Evolutionary conservation across 2,329 filamentous ascomycete genomes (phyloP).

Genomic region (Metarhizium robertsii): DNA sequence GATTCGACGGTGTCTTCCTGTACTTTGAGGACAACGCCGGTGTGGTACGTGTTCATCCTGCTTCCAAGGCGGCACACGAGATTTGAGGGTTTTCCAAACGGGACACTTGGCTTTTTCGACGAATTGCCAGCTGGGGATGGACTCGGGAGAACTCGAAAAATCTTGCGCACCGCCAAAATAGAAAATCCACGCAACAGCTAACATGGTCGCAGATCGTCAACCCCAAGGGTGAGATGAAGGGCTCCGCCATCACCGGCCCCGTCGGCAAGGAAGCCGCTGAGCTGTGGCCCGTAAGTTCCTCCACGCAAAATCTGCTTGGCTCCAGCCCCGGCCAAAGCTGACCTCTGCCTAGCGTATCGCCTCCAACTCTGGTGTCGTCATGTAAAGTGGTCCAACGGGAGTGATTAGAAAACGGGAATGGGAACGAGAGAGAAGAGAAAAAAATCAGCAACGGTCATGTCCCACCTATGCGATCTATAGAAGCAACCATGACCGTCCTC

Average conservation of each 20-base stretch:
- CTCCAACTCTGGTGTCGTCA: conserved; percentile 99
- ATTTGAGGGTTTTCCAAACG: background rate
- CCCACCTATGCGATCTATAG: conserved; percentile 23
- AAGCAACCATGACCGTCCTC: conserved; percentile 10
- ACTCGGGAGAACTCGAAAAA: background rate
- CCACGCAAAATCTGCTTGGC: background rate
- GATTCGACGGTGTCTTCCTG: conserved; percentile 95
- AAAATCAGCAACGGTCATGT: conserved; percentile 18
- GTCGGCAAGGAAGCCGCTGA: conserved; percentile 99
- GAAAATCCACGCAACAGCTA: background rate
- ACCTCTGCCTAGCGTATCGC: conserved; percentile 71
- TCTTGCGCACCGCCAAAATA: background rate
- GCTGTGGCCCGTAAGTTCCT: conserved; percentile 81
- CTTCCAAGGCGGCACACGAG: background rate
- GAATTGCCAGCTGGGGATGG: too few relatives aligned
- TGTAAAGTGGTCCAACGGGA: conserved; percentile 57
- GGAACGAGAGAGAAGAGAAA: conserved; percentile 6
- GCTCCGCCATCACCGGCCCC: conserved; percentile 96
- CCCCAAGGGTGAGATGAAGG: conserved; percentile 99
- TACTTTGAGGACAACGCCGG: conserved; percentile 99
- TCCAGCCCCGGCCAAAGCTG: background rate
- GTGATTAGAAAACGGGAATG: conserved; percentile 9
- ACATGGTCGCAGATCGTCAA: conserved; percentile 73
- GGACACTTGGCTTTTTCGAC: too few relatives aligned
- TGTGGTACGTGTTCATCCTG: conserved; percentile 62